phyloP scores from a whole-genome alignment of 768 basidiomycete species.

The Psilocybe cubensis region DNA sequence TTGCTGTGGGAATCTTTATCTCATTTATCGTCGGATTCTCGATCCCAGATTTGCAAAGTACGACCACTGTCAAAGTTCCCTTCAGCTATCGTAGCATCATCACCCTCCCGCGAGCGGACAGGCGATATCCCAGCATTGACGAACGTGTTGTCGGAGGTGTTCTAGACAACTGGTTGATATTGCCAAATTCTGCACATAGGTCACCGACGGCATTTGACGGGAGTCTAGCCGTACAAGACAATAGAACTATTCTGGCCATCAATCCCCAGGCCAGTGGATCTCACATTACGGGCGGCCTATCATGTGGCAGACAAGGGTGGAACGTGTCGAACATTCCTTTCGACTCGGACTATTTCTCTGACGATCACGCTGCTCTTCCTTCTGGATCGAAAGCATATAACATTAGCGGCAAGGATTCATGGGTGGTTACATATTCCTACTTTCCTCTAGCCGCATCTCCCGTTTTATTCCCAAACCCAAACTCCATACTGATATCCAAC shows the following conservation, averaged over 20 bases:
- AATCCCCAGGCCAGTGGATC: neutral
- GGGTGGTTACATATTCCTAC: neutral
- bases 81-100: neutral
- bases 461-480: neutral
- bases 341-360: neutral
- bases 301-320: neutral
- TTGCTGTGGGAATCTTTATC: neutral
- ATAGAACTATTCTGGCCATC: neutral
- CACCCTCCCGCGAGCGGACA: neutral
- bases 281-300: neutral
- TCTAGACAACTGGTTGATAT: neutral
- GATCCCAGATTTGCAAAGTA: neutral
- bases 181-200: neutral
- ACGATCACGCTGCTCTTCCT: neutral
- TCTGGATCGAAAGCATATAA: neutral
- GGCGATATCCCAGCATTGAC: neutral
- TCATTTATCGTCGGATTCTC: constrained; percentile 1
- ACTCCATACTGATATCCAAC: neutral
- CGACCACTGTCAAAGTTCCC: neutral
- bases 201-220: neutral
- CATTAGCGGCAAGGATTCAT: neutral
- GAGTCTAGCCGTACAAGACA: neutral
- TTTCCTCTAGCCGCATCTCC: neutral
- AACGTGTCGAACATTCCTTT: neutral
- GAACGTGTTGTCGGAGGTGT: neutral